A percentile compares a stretch with the other conserved stretches of the same genome.
Conservation (phyloP, 2,329 filamentous ascomycete species). For the Chrysoporthe cubensis region DNA sequence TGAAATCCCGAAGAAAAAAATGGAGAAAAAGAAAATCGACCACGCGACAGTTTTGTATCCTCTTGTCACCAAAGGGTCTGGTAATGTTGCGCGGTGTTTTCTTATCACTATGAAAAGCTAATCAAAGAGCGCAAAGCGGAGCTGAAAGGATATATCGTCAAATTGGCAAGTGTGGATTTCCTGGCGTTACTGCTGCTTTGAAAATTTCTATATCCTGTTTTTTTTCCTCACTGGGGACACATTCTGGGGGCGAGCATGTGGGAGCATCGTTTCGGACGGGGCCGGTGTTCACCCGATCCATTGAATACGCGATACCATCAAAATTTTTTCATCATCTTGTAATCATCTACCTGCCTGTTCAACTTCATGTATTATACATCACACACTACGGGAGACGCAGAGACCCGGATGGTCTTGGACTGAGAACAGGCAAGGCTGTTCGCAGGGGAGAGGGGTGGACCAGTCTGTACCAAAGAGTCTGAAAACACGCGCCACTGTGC, state of each 20-base stretch:
- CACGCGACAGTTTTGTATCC: background rate
- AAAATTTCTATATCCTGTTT: background rate
- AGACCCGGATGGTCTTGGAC: background rate
- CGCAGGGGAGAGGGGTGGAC: background rate
- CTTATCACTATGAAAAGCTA: conserved; percentile 1
- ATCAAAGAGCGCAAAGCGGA: background rate
- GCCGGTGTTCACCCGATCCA: conserved; percentile 15
- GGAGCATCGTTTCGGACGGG: conserved; percentile 10
- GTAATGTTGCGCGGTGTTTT: background rate
- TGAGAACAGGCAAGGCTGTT: background rate
- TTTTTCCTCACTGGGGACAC: background rate
- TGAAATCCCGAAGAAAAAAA: background rate
- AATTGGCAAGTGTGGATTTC: conserved; percentile 21
- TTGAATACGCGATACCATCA: conserved; percentile 19
- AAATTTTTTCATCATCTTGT: conserved; percentile 6
- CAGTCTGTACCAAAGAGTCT: background rate
- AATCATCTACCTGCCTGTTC: background rate
- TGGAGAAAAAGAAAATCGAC: background rate
- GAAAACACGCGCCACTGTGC: background rate
- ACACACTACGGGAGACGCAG: background rate
- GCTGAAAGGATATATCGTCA: conserved; percentile 6
- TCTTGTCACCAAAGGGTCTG: conserved; percentile 5
- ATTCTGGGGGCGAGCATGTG: conserved; percentile 17
- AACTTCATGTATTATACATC: background rate
- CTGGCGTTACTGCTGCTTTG: background rate